These are phyloP conservation scores for Prunus armeniaca DNA, from an alignment of 306 rosid species.

Conservation along the genomic window DNA sequence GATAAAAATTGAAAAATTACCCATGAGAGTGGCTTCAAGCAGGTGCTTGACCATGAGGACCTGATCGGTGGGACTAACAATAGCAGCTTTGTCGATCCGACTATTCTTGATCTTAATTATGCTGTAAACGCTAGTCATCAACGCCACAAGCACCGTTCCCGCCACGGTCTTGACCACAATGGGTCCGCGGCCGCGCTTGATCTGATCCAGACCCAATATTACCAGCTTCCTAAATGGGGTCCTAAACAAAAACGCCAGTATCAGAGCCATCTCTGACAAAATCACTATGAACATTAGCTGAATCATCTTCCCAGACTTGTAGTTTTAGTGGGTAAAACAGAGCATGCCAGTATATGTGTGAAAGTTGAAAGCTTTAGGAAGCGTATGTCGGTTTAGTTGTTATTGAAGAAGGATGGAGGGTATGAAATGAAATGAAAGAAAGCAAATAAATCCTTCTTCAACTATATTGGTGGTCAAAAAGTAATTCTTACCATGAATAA, in stretches of 20 bases:
- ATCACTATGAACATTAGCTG: slow-evolving; percentile 58
- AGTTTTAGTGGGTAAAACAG: neutral
- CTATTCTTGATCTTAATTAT: slow-evolving; percentile 60
- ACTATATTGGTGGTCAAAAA: neutral
- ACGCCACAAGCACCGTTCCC: slow-evolving; percentile 50
- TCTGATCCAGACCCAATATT: slow-evolving; percentile 66
- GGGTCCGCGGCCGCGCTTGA: slow-evolving; percentile 85
- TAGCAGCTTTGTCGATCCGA: slow-evolving; percentile 50
- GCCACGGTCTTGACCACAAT: slow-evolving; percentile 70
- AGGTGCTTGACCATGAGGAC: slow-evolving; percentile 81
- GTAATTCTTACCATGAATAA: neutral
- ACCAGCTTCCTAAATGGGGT: slow-evolving; percentile 83
- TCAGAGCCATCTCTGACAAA: slow-evolving; percentile 54
- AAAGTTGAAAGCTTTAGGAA: neutral
- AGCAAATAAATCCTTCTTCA: neutral
- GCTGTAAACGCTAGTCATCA: slow-evolving; percentile 53
- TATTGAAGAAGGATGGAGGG: neutral
- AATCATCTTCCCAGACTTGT: slow-evolving; percentile 42
- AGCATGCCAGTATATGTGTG: neutral
- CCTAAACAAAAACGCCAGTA: slow-evolving; percentile 57
- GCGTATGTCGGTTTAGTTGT: neutral
- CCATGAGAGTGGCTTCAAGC: slow-evolving; percentile 91
- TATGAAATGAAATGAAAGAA: neutral
- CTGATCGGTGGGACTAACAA: slow-evolving; percentile 83
- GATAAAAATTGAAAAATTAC: slow-evolving; percentile 29